Percentiles rank a stretch among this genome's conserved stretches.
Evolutionary conservation across 202 grass and related monocot species (phyloP).

Genomic region (Hordeum pubiflorum): DNA sequence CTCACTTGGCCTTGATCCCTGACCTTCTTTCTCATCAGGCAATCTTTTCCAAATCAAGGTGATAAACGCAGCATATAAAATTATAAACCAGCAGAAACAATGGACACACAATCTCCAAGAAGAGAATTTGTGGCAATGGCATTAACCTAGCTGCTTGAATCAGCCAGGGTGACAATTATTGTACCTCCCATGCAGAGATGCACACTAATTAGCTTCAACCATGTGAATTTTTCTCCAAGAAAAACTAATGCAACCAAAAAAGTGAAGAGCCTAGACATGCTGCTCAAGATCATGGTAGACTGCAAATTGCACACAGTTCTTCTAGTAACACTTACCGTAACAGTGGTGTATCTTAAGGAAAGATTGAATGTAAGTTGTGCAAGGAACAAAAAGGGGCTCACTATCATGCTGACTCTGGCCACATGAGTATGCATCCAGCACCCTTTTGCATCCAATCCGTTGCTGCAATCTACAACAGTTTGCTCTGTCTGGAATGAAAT

Average conservation of each 20-base stretch:
- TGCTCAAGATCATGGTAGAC: slow-evolving; percentile 96
- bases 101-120: slow-evolving; percentile 68
- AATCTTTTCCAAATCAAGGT: slow-evolving; percentile 84
- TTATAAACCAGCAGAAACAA: slow-evolving; percentile 79
- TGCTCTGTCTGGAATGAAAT: slow-evolving; percentile 17
- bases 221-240: slow-evolving; percentile 84
- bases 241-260: slow-evolving; percentile 83
- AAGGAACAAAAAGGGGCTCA: slow-evolving; percentile 91
- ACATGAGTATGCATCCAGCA: slow-evolving; percentile 69
- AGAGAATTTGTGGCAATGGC: slow-evolving; percentile 67
- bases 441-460: slow-evolving; percentile 73
- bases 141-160: slow-evolving; percentile 52
- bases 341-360: slow-evolving; percentile 92
- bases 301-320: slow-evolving; percentile 27
- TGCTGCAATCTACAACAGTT: slow-evolving; percentile 4
- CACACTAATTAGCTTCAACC: slow-evolving; percentile 78
- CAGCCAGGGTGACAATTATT: slow-evolving; percentile 78
- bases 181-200: slow-evolving; percentile 94
- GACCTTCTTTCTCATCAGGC: slow-evolving; percentile 83
- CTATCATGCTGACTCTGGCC: slow-evolving; percentile 74
- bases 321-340: slow-evolving; percentile 56
- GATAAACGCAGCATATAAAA: slow-evolving; percentile 72
- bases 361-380: slow-evolving; percentile 93
- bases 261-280: slow-evolving; percentile 92
- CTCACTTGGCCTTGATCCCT: slow-evolving; percentile 90